phyloP scores from a whole-genome alignment of 225 moss, liverwort and hornwort genomes.

The Sphagnum tenellum region DNA sequence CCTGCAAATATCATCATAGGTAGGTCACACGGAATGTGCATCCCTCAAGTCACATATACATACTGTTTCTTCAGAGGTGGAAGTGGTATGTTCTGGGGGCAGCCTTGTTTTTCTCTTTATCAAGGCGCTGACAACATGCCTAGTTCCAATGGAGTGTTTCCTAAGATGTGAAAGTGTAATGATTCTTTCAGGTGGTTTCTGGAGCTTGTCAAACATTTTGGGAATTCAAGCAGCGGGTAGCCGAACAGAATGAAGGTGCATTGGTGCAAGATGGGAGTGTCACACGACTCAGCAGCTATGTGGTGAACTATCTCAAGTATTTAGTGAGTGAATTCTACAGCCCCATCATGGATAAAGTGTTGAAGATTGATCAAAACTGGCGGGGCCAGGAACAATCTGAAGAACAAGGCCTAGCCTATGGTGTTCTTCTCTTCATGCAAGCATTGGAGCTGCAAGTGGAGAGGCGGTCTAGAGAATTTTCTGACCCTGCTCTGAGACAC shows the following conservation, averaged over 20 bases:
- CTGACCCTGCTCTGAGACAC: slow-evolving; percentile 48
- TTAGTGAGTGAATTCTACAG: slow-evolving; percentile 71
- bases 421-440: slow-evolving; percentile 54
- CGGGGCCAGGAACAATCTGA: slow-evolving; percentile 36
- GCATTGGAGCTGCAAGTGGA: slow-evolving; percentile 66
- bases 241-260: slow-evolving; percentile 54
- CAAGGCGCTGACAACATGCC: too few relatives aligned
- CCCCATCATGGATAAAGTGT: slow-evolving; percentile 70
- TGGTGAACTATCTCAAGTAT: slow-evolving; percentile 84
- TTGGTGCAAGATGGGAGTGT: slow-evolving; percentile 57
- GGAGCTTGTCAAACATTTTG: slow-evolving; percentile 67
- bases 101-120: too few relatives aligned
- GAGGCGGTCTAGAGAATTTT: slow-evolving; percentile 51
- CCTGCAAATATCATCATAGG: too few relatives aligned
- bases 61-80: too few relatives aligned
- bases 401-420: slow-evolving; percentile 46
- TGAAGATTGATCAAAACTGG: slow-evolving; percentile 69
- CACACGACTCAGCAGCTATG: slow-evolving; percentile 71
- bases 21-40: too few relatives aligned
- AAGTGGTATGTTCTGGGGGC: too few relatives aligned
- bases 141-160: too few relatives aligned
- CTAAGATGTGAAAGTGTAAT: too few relatives aligned
- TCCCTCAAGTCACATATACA: too few relatives aligned
- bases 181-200: slow-evolving; percentile 27
- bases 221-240: slow-evolving; percentile 56